Conservation (phyloP, 768 basidiomycete species). For the Gautieria morchelliformis region DNA sequence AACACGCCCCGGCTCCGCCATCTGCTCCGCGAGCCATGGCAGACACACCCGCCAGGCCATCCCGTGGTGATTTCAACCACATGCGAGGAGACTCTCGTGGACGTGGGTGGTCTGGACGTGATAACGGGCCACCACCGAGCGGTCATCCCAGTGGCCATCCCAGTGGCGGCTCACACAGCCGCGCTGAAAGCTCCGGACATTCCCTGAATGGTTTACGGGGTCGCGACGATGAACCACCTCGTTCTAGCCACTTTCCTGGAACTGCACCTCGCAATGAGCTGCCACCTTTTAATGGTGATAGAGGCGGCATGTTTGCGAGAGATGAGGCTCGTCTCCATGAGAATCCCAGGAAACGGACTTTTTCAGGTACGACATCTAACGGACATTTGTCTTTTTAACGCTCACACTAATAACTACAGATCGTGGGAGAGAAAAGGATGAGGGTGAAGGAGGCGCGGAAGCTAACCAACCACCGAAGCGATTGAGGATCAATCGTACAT, state of each 20-base stretch:
- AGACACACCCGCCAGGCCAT: neutral
- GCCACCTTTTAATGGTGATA: neutral
- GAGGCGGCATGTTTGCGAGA: constrained; percentile 15
- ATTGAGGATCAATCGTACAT: constrained; percentile 42
- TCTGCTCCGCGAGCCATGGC: constrained; percentile 70
- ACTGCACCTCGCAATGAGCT: neutral
- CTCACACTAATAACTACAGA: constrained; percentile 27
- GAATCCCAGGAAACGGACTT: constrained; percentile 50
- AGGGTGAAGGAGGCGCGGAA: constrained; percentile 32
- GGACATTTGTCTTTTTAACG: neutral
- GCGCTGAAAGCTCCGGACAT: neutral
- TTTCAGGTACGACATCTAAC: constrained; percentile 44
- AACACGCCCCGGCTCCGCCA: constrained; percentile 30
- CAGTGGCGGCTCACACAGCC: neutral
- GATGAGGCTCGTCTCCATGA: constrained; percentile 45
- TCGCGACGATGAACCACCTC: neutral
- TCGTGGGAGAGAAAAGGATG: constrained; percentile 45
- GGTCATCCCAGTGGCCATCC: neutral
- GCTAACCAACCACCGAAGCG: constrained; percentile 44
- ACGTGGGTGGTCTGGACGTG: constrained; percentile 3
- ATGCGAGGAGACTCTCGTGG: neutral
- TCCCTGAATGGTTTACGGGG: neutral
- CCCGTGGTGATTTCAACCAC: neutral
- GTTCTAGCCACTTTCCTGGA: neutral
- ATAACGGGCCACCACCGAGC: neutral